Percentiles rank a stretch among this genome's conserved stretches.
These are phyloP conservation scores for Mallotus japonicus DNA, from an alignment of 441 rosid genomes.

Conservation along the genomic window DNA sequence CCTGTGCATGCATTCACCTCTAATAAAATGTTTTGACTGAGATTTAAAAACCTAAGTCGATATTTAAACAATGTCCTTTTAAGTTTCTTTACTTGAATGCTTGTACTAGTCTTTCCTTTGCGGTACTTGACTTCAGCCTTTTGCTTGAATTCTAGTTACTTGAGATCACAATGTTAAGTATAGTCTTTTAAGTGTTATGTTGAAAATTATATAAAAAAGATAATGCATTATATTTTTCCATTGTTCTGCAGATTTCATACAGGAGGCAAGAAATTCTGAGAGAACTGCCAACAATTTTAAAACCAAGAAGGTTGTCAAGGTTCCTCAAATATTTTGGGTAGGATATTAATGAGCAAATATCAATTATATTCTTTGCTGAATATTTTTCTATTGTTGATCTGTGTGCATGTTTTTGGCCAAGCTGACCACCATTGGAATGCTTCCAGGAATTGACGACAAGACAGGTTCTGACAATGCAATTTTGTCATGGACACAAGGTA, in stretches of 20 bases:
- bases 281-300: conserved; percentile 65
- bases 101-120: too few species aligned
- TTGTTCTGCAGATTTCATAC: conserved; percentile 64
- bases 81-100: too few species aligned
- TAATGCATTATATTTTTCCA: conserved; percentile 3
- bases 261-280: conserved; percentile 82
- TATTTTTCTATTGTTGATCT: conserved; percentile 9
- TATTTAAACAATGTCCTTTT: too few species aligned
- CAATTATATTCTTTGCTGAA: conserved; percentile 3
- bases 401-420: conserved; percentile 17
- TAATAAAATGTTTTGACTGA: too few species aligned
- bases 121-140: background rate
- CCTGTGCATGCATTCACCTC: too few species aligned
- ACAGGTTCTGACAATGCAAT: conserved; percentile 81
- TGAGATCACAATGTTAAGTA: background rate
- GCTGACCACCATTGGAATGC: conserved; percentile 16
- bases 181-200: background rate
- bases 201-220: background rate
- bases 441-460: conserved; percentile 71
- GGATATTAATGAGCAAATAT: conserved; percentile 18
- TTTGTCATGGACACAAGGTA: conserved; percentile 78
- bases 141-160: conserved; percentile 3
- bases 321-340: conserved; percentile 83
- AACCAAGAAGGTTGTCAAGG: conserved; percentile 47
- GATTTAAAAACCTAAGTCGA: too few species aligned